Evolutionary conservation across 345 rosid genomes (phyloP).

Genomic region (Rhodamnia rubescens): DNA sequence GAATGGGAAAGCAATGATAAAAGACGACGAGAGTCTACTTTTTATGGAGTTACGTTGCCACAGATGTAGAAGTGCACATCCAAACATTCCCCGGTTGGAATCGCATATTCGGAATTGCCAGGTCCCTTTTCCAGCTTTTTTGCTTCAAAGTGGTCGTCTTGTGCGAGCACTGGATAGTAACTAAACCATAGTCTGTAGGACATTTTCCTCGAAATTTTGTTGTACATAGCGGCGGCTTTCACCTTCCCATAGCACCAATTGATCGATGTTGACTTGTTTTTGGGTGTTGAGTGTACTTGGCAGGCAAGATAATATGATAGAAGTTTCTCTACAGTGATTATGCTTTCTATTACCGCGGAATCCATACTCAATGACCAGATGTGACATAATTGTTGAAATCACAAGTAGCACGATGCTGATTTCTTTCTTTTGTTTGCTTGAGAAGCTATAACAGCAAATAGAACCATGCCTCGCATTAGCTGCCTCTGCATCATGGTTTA

Average conservation of each 20-base stretch:
- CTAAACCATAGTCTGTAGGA: not conserved
- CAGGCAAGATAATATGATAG: not conserved
- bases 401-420: not conserved
- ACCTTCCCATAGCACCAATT: not conserved
- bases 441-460: not conserved
- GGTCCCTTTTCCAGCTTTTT: constrained; percentile 36
- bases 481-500: not conserved
- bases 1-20: constrained; percentile 41
- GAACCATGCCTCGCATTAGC: not conserved
- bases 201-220: not conserved
- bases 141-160: constrained; percentile 37
- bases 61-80: constrained; percentile 80
- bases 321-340: not conserved
- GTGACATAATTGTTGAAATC: not conserved
- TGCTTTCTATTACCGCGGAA: not conserved
- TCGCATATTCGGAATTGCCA: constrained; percentile 46
- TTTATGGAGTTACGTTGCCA: constrained; percentile 77
- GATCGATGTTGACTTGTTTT: not conserved
- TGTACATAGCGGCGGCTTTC: not conserved
- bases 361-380: not conserved
- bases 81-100: constrained; percentile 79
- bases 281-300: not conserved
- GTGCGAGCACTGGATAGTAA: not conserved
- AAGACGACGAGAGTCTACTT: constrained; percentile 29
- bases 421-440: not conserved